Evolutionary conservation across 768 basidiomycete genomes (phyloP), one percentile per base, ranked within the genome.

Genomic region (Lyophyllum shimeji): DNA sequence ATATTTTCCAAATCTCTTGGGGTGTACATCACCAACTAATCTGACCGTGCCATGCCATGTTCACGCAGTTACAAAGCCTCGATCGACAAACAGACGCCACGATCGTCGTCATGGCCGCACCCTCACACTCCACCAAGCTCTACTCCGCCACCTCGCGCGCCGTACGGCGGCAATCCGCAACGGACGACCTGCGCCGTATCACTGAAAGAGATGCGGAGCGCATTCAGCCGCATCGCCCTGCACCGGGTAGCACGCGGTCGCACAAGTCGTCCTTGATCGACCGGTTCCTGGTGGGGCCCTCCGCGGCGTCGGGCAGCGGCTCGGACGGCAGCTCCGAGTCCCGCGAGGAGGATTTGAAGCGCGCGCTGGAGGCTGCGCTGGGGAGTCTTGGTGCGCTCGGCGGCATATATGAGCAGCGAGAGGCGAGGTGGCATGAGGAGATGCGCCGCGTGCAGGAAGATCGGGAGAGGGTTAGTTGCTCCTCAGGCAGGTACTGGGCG

Each of bases 1-100:
- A 23, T 48, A n/a, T n/a, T n/a, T n/a, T n/a, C n/a, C n/a, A n/a
- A n/a, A n/a, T n/a, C n/a, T n/a, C n/a, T n/a, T n/a, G n/a, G n/a
- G n/a, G n/a, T n/a, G n/a, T n/a, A n/a, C n/a, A n/a, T n/a, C n/a
- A n/a, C n/a, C n/a, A n/a, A 4, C 37, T 40, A 9, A 46, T 37
- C 12, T 34, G 34, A 39, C 25, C 23, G 9, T 15, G 23, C 11
- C 15, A 18, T 40, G 12, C 42, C 23, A n/a, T n/a, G n/a, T n/a
- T n/a, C n/a, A n/a, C 59, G 25, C 17, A 93, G 90, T 87, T 93
- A 77, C 86, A 89, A 72, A 79, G 79, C 29, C 71, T 93, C 27
- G 90, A 92, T 71, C 79, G 88, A 43, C 87, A 91, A 68, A 93
- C 90, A 3, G 90, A 92, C 60, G 78, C 89, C 9, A 91, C 88